A percentile compares a stretch with the other conserved stretches of the same genome.
phyloP scores from a whole-genome alignment of 495 filamentous ascomycete species.

The Xylaria palmicola region DNA sequence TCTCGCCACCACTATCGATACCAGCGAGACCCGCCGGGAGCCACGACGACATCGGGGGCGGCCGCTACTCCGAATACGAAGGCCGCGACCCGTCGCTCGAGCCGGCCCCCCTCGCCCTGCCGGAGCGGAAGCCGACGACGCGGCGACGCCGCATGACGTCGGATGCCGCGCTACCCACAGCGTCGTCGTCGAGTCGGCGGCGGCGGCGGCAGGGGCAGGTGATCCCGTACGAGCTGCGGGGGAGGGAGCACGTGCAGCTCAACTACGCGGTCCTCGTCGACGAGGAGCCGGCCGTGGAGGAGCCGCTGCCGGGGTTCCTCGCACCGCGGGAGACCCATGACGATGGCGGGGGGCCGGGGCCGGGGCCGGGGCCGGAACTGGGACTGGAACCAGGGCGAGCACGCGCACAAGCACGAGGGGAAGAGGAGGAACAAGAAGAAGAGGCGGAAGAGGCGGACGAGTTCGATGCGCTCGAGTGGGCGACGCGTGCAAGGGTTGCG shows the following conservation, averaged over 20 bases:
- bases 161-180: neutral
- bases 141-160: neutral
- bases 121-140: neutral
- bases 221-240: slow-evolving; percentile 8
- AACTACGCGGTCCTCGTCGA: slow-evolving; percentile 30
- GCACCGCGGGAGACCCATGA: neutral
- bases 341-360: neutral
- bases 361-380: too few species aligned
- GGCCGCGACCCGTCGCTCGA: slow-evolving; percentile 6
- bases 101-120: neutral
- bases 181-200: neutral
- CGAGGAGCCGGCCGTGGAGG: slow-evolving; percentile 19
- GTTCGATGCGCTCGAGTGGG: slow-evolving; percentile 31
- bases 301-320: slow-evolving; percentile 6
- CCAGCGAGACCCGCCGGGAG: neutral
- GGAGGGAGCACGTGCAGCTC: slow-evolving; percentile 23
- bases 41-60: too few species aligned
- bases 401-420: neutral
- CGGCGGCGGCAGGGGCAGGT: neutral
- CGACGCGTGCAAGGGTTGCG: slow-evolving; percentile 21
- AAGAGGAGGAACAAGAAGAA: neutral
- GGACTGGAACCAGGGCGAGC: neutral
- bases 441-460: slow-evolving; percentile 7
- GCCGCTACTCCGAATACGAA: neutral
- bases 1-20: neutral